Percentiles rank a stretch among this genome's conserved stretches.
phyloP scores from a whole-genome alignment of 1,139 yeast species.

The Yamadazyma taylorii region DNA sequence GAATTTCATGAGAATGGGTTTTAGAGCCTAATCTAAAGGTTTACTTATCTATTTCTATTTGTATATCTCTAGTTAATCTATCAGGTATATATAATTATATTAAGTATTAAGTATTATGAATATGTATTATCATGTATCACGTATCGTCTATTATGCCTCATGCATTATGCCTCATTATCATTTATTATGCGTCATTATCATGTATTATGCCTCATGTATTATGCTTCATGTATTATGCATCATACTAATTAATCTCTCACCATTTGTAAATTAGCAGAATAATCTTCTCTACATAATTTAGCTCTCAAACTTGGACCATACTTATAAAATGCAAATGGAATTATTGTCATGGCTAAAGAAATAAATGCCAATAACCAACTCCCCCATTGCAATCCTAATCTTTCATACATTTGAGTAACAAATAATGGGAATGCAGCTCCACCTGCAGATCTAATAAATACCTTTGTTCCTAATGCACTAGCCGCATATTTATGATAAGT shows the following conservation, averaged over 20 bases:
- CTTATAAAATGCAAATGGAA: constrained; percentile 76
- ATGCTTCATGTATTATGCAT: too few relatives aligned
- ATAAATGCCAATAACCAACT: constrained; percentile 81
- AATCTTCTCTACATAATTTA: constrained; percentile 66
- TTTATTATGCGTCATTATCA: too few relatives aligned
- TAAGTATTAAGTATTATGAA: too few relatives aligned
- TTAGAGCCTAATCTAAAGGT: too few relatives aligned
- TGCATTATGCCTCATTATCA: too few relatives aligned
- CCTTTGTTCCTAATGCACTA: constrained; percentile 86
- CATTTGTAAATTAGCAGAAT: constrained; percentile 27
- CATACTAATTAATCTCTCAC: constrained; percentile 5
- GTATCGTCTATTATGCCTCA: too few relatives aligned
- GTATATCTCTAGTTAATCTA: too few relatives aligned
- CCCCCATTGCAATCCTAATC: constrained; percentile 79
- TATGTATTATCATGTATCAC: too few relatives aligned
- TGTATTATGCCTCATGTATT: too few relatives aligned
- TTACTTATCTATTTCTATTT: too few relatives aligned
- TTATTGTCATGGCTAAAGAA: constrained; percentile 76
- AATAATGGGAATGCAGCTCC: constrained; percentile 93
- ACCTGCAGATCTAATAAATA: constrained; percentile 81
- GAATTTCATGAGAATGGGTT: background rate
- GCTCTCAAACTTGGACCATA: constrained; percentile 67
- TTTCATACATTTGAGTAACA: constrained; percentile 76
- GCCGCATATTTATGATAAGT: constrained; percentile 88
- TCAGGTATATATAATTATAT: too few relatives aligned